Evolutionary conservation across 345 rosid species (phyloP), one percentile per base, ranked within the genome.

Genomic region (Streptanthus diversifolius): DNA sequence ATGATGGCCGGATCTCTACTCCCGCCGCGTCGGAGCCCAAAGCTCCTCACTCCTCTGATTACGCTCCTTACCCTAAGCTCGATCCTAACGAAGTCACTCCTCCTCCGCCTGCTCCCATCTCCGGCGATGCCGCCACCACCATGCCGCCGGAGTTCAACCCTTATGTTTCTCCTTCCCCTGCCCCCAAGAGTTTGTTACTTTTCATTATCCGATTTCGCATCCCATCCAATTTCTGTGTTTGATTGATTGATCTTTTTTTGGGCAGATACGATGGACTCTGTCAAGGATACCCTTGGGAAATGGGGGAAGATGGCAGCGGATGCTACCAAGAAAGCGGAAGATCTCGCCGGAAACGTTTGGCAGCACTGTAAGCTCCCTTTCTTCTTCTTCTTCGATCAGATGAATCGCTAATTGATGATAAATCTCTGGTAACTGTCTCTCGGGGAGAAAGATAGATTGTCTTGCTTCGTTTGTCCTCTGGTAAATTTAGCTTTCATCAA

Each of bases 221-320:
- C 36, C 6, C 13, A 27, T 48, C 18, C 17, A 6, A 39, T 62
- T 43, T 27, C 21, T 25, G 0, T 2, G 29, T 54, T 70, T 60
- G 12, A 65, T 72, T 67, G 60, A 8, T 52, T 37, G 33, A 30
- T 35, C 9, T 63, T 66, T 30, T 6, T 36, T 7, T 44, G 68
- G 41, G 79, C 73, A 91, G 98, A 86, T 78, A 95, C 72, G 81
- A 78, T 90, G 83, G 99, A 88, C 3, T 25, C 90, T 0, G 90
- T 95, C 82, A 92, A 85, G 87, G 98, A 82, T 43, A 87, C 82
- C 79, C 77, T 95, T 1, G 92, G 92, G n/a, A 88, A 77, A 73
- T 95, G 90, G 90, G 93, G 93, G 39, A 92, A 95, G 79, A 92
- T 82, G 87, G 97, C 93, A 0, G 85, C 88, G 0, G 99, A 90